Evolutionary conservation across 2,329 filamentous ascomycete species (phyloP).

Genomic region (Fusarium staphyleae): DNA sequence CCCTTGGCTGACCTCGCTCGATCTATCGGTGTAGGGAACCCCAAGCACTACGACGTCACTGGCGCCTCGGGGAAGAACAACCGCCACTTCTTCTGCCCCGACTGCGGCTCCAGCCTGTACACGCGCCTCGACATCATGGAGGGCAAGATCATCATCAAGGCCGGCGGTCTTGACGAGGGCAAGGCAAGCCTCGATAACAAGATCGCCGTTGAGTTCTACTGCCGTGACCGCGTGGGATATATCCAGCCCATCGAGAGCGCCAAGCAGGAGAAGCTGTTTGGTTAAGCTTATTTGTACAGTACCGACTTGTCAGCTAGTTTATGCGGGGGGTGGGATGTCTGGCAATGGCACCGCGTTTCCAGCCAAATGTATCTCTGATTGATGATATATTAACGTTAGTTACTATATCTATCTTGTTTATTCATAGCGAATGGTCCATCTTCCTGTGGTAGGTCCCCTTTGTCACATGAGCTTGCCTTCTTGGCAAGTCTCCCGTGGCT

Average conservation of each 20-base stretch:
- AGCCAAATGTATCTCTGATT: not conserved
- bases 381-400: too few relatives aligned
- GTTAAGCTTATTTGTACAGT: constrained; percentile 13
- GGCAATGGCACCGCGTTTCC: not conserved
- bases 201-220: constrained; percentile 61
- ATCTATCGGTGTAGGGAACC: constrained; percentile 47
- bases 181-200: constrained; percentile 51
- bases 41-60: constrained; percentile 55
- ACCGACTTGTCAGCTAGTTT: too few relatives aligned
- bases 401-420: too few relatives aligned
- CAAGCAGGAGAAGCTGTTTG: constrained; percentile 52
- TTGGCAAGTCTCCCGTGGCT: constrained; percentile 5
- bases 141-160: constrained; percentile 58
- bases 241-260: constrained; percentile 52
- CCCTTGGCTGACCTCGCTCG: too few relatives aligned
- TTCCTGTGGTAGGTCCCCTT: not conserved
- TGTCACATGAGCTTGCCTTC: constrained; percentile 15
- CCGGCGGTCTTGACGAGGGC: constrained; percentile 58
- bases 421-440: not conserved
- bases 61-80: constrained; percentile 62
- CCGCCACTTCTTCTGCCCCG: constrained; percentile 62
- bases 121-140: constrained; percentile 62
- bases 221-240: constrained; percentile 57
- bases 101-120: constrained; percentile 59
- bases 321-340: not conserved